phyloP scores from a whole-genome alignment of 228 moss, liverwort and hornwort genomes.

The Sphagnum magellanicum region DNA sequence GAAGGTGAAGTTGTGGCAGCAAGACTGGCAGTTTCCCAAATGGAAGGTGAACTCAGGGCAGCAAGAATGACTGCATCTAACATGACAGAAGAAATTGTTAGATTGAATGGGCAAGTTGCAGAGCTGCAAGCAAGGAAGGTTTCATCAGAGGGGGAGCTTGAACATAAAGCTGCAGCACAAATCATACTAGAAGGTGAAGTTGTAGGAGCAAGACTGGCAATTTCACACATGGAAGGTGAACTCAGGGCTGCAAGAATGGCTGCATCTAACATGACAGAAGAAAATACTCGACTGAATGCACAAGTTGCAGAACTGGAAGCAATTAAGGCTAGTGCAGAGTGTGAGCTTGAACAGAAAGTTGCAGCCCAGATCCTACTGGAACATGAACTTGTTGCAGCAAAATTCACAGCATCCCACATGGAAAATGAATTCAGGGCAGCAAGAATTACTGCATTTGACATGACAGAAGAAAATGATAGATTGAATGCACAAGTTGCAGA shows the following conservation, averaged over 20 bases:
- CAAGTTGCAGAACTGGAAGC: slow-evolving; percentile 14
- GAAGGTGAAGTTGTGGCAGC: slow-evolving; percentile 8
- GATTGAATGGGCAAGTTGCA: slow-evolving; percentile 9
- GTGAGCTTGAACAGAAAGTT: slow-evolving; percentile 12
- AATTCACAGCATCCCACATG: background rate
- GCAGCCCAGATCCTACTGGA: slow-evolving; percentile 10
- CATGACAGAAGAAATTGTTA: slow-evolving; percentile 10
- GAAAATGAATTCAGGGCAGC: slow-evolving; percentile 12
- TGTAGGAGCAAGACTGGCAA: slow-evolving; percentile 4
- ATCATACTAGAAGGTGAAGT: slow-evolving; percentile 5
- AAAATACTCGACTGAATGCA: slow-evolving; percentile 10
- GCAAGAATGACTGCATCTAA: slow-evolving; percentile 5
- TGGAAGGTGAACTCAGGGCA: slow-evolving; percentile 27
- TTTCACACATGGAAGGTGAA: slow-evolving; percentile 16
- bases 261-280: slow-evolving; percentile 12
- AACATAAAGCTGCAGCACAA: slow-evolving; percentile 5
- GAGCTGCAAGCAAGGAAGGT: slow-evolving; percentile 9
- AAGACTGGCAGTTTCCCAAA: background rate
- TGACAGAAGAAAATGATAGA: slow-evolving; percentile 8
- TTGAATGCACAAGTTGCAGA: slow-evolving; percentile 16
- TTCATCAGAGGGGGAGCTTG: slow-evolving; percentile 11
- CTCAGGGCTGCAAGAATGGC: slow-evolving; percentile 9
- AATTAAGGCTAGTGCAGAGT: slow-evolving; percentile 1
- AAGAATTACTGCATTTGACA: slow-evolving; percentile 13
- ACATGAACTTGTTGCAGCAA: slow-evolving; percentile 13